A percentile compares a stretch with the other conserved stretches of the same genome.
phyloP scores from a whole-genome alignment of 768 basidiomycete species.

The Fomitopsis pulvina region DNA sequence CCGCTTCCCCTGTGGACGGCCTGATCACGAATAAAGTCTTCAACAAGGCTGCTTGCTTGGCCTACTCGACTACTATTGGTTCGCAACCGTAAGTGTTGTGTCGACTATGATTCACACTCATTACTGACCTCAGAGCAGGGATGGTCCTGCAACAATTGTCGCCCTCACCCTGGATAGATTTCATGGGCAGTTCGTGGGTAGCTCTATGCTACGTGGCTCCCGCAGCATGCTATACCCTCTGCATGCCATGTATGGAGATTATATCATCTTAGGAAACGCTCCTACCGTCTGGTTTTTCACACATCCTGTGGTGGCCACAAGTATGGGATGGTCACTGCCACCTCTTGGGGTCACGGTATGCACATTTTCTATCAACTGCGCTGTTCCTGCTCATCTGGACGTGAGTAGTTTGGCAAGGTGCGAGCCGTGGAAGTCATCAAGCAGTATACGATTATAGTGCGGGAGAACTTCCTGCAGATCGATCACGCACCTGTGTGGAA shows the following conservation, averaged over 20 bases:
- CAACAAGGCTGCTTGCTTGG: slow-evolving; percentile 17
- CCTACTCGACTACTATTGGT: slow-evolving; percentile 13
- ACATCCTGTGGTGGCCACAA: background rate
- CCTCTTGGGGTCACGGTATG: background rate
- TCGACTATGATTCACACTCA: background rate
- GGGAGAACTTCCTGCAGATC: slow-evolving; percentile 21
- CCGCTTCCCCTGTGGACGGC: slow-evolving; percentile 17
- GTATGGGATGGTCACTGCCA: background rate
- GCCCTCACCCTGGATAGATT: slow-evolving; percentile 26
- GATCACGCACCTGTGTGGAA: slow-evolving; percentile 15
- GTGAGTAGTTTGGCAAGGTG: slow-evolving; percentile 12
- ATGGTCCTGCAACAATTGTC: slow-evolving; percentile 8
- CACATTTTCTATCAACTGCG: background rate
- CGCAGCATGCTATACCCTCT: slow-evolving; percentile 12
- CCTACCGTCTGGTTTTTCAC: slow-evolving; percentile 15
- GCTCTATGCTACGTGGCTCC: slow-evolving; percentile 12
- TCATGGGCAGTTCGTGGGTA: slow-evolving; percentile 21
- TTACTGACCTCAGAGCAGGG: background rate
- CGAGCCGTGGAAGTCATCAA: slow-evolving; percentile 23
- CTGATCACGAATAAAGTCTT: slow-evolving; percentile 25
- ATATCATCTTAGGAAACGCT: slow-evolving; percentile 17
- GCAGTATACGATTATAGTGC: slow-evolving; percentile 22
- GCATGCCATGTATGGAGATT: slow-evolving; percentile 17
- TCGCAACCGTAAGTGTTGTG: slow-evolving; percentile 10
- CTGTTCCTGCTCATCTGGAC: background rate